Evolutionary conservation across 2,329 filamentous ascomycete species (phyloP).

Genomic region (Hymenoscyphus scutula): DNA sequence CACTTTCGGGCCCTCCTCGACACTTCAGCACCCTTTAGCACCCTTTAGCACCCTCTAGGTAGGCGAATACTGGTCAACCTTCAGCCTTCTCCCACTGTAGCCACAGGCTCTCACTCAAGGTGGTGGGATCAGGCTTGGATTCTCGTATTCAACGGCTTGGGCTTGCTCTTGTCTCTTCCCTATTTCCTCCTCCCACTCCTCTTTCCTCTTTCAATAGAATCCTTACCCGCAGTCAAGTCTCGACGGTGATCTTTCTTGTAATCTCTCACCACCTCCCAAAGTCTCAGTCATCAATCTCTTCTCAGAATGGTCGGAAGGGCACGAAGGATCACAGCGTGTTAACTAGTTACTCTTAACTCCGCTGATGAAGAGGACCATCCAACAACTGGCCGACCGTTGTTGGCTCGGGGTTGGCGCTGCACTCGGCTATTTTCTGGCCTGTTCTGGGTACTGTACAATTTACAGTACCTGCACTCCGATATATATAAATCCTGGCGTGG

Average conservation of each 20-base stretch:
- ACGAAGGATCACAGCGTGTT: neutral
- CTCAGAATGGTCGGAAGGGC: neutral
- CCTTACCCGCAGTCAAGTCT: neutral
- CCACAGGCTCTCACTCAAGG: neutral
- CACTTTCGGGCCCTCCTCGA: neutral
- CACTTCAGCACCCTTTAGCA: neutral
- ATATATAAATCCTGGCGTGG: neutral
- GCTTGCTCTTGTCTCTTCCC: neutral
- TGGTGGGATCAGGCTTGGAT: neutral
- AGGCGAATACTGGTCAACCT: no score
- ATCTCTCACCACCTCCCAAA: no score
- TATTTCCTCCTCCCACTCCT: neutral
- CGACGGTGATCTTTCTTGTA: no score
- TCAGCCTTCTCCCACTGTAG: no score
- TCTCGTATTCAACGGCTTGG: neutral
- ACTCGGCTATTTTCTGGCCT: neutral
- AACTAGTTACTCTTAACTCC: neutral
- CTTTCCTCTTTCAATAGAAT: neutral
- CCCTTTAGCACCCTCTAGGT: no score
- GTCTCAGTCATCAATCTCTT: neutral
- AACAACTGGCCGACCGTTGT: neutral
- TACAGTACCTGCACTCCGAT: neutral
- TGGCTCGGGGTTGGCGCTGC: neutral
- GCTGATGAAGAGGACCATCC: neutral
- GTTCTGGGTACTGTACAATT: neutral